Conservation (phyloP, 2,329 filamentous ascomycete genomes). For the Stromatinia cepivora region DNA sequence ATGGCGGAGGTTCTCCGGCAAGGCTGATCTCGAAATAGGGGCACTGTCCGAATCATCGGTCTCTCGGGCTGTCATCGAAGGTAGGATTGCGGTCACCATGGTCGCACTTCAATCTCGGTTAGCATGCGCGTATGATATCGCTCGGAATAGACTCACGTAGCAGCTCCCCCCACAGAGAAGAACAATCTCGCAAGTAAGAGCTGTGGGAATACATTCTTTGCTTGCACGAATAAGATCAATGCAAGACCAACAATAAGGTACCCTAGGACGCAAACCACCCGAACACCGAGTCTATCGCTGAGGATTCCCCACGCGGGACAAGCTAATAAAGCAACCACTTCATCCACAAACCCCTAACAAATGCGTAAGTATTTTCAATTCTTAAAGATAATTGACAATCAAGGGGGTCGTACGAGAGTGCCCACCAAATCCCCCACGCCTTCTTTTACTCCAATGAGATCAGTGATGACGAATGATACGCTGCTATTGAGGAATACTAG, state of each 20-base stretch:
- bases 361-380: constrained; percentile 20
- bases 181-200: constrained; percentile 79
- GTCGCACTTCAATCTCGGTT: constrained; percentile 57
- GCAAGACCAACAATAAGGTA: constrained; percentile 79
- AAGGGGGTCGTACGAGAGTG: constrained; percentile 52
- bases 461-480: constrained; percentile 81
- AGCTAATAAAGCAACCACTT: constrained; percentile 76
- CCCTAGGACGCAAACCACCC: constrained; percentile 71
- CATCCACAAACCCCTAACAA: constrained; percentile 69
- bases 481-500: constrained; percentile 87
- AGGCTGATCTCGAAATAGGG: constrained; percentile 22
- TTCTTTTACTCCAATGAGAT: constrained; percentile 72
- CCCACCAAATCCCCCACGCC: constrained; percentile 79
- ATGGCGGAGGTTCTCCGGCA: constrained; percentile 44
- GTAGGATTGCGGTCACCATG: constrained; percentile 95
- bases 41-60: constrained; percentile 32
- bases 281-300: constrained; percentile 74
- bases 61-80: constrained; percentile 58
- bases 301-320: constrained; percentile 78
- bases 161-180: constrained; percentile 91
- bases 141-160: constrained; percentile 56
- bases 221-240: constrained; percentile 80
- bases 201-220: constrained; percentile 83
- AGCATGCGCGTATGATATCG: constrained; percentile 19
- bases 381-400: neutral